Conservation (phyloP, 2,329 filamentous ascomycete species). For the Penicillium janthinellum region DNA sequence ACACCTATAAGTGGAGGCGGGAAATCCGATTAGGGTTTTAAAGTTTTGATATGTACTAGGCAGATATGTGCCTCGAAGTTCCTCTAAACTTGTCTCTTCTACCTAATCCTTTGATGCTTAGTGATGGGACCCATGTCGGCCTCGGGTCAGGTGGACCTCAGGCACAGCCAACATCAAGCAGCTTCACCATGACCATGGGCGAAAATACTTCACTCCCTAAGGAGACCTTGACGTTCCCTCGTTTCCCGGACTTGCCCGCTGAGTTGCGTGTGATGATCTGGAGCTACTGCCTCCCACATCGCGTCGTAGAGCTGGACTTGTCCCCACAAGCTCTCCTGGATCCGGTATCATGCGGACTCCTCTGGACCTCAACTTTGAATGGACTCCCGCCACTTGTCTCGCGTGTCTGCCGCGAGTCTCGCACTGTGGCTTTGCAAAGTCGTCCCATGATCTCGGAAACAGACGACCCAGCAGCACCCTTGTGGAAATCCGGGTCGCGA, state of each 20-base stretch:
- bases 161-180: neutral
- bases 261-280: conserved; percentile 7
- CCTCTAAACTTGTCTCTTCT: too few relatives aligned
- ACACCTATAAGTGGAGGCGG: too few relatives aligned
- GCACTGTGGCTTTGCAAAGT: conserved; percentile 1
- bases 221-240: neutral
- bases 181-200: neutral
- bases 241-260: neutral
- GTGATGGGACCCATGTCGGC: too few relatives aligned
- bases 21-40: too few relatives aligned
- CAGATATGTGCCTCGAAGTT: too few relatives aligned
- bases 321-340: neutral
- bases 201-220: neutral
- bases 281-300: conserved; percentile 9
- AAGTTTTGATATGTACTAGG: too few relatives aligned
- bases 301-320: conserved; percentile 5
- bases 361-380: neutral
- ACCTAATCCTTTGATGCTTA: too few relatives aligned
- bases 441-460: neutral
- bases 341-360: neutral
- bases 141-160: too few relatives aligned
- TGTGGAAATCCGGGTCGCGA: neutral
- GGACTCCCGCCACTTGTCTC: neutral
- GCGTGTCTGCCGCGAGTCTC: conserved; percentile 2
- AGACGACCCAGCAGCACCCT: neutral